Evolutionary conservation across 176 grass and related monocot genomes (phyloP), one percentile per base, ranked within the genome.

Genomic region (Ensete ventricosum): DNA sequence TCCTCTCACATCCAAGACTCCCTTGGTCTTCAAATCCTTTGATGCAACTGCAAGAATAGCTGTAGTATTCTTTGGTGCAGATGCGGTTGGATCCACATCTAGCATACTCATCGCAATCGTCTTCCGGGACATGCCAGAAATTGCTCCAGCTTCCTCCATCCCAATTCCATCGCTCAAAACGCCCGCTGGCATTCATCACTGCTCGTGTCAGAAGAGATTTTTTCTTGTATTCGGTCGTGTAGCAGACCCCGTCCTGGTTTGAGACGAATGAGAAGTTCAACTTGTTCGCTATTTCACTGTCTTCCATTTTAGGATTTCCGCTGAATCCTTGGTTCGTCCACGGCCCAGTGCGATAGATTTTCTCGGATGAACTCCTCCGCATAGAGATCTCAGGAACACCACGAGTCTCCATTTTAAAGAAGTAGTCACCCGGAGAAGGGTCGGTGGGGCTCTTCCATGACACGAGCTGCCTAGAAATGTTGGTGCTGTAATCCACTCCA

Each of bases 261-360:
- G 86, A 86, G 16, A 87, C 74, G 73, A 92, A 92, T 69, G 67
- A 78, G 76, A 83, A 92, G 51, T 11, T 72, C 78, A 87, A 84
- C 51, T 53, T 54, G 13, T 59, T 64, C 76, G 85, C 80, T 53
- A 53, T 68, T 9, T 63, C 55, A 76, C 86, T 87, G 24, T 79
- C 81, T 20, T 70, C 71, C 55, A 82, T 87, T 73, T 89, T 82
- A 0, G 79, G 90, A 11, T 86, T 80, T 72, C 90, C 90, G 14
- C 82, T 86, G 84, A 92, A 92, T 78, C 86, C 79, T 52, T 84
- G 53, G 19, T 81, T 76, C 26, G 79, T 82, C 90, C 90, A 87
- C 23, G 86, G 90, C 0, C 84, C 86, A 24, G 86, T 87, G 51
- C 90, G 86, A 78, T 68, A 92, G 13, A 78, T 77, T n/a, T 55